Base-by-base conservation (phyloP, 805 yeast species). In the Candida odintsovae region DNA sequence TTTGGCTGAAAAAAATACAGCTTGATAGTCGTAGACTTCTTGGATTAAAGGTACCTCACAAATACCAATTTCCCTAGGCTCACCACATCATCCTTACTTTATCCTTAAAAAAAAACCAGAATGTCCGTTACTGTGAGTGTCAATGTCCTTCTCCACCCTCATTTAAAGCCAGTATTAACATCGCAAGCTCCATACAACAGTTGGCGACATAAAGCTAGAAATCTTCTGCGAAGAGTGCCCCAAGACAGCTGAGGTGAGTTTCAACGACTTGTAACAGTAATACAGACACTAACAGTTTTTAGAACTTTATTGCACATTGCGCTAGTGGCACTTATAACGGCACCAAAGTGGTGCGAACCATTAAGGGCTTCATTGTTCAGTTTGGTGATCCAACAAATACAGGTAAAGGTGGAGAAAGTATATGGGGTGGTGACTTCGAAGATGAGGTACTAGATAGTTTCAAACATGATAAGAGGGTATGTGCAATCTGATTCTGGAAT, bases 351-450 rank as follows among this genome's bases (percentile, higher is more conserved):
- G 90, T 85, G 68, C 76, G 90, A 52, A 79, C 86, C 45, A 80
- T 85, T 54, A 74, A 78, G 42, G 75, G 76, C 41, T 86, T 86
- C 65, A 80, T 86, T 79, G 76, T 89, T 52, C 95, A 86, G 66
- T 94, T 95, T 49, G 96, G 96, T 44, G 92, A 88, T 66, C 90
- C 90, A 62, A 82, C 87, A 15, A 69, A 69, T 46, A 70, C 82
- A 48, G 89, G 89, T 12, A 82, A 89, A 21, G 94, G 94, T 36
- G 94, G 94, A 40, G 89, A 82, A 61, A 80, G 87, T 16, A 82
- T 86, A 46, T 86, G 85, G 65, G 92, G 92, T 35, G 90, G 83
- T 49, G 80, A 74, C 59, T 82, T 88, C 59, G 75, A 74, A 11
- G 97, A 89, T 64, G 97, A 90, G 73, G 81, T 83, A 62, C 82